phyloP scores from a whole-genome alignment of 2,329 filamentous ascomycete species.

The Sordariomycetes sp. region DNA sequence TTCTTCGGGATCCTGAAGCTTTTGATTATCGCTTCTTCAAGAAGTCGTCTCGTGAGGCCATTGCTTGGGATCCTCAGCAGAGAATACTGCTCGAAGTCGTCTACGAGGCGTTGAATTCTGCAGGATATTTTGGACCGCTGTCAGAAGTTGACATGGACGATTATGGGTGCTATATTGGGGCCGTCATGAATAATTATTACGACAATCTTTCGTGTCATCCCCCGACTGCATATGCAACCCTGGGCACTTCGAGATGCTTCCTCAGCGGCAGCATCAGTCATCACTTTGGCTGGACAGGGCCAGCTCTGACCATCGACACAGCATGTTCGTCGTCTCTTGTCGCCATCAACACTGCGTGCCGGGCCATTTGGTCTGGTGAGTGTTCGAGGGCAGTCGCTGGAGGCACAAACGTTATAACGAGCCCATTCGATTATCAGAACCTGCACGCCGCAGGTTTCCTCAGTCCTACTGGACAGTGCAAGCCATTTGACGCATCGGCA shows the following conservation, averaged over 20 bases:
- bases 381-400: conserved; percentile 23
- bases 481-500: conserved; percentile 23
- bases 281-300: conserved; percentile 24
- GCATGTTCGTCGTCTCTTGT: conserved; percentile 25
- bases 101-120: conserved; percentile 27
- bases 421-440: conserved; percentile 12
- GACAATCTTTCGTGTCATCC: conserved; percentile 22
- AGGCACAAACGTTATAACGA: conserved; percentile 27
- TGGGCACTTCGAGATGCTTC: conserved; percentile 20
- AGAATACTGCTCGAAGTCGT: conserved; percentile 26
- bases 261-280: conserved; percentile 19
- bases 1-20: conserved; percentile 10
- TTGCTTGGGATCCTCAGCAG: conserved; percentile 29
- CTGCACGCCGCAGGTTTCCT: conserved; percentile 14
- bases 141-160: conserved; percentile 2
- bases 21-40: conserved; percentile 33
- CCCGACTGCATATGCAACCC: conserved; percentile 10
- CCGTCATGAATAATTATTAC: conserved; percentile 26
- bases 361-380: conserved; percentile 16
- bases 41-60: conserved; percentile 23
- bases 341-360: conserved; percentile 20
- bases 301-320: conserved; percentile 21
- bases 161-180: conserved; percentile 28
- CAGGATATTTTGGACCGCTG: conserved; percentile 9
- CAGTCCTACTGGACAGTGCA: conserved; percentile 18